Base-by-base conservation (phyloP, 768 basidiomycete genomes). In the Fomitopsis serialis region DNA sequence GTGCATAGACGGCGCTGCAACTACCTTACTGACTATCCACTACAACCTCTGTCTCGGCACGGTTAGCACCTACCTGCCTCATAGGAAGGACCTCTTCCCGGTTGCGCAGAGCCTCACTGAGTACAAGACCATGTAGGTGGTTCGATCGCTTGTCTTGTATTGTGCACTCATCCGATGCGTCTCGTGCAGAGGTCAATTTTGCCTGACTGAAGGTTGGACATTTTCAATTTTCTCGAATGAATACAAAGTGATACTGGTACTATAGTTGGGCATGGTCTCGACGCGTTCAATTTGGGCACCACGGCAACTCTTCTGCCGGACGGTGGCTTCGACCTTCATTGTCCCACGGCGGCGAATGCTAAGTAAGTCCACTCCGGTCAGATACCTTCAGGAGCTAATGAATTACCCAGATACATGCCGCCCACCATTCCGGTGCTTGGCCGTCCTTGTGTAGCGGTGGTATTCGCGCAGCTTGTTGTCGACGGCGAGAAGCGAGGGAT, bases 131-230 rank as follows among this genome's bases (percentile, higher is more conserved):
- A 9, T 37, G 9, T 1, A 24, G 36, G 37, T 22, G 42, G 25
- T 45, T 5, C n/a, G 40, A 40, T 42, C 42, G 50, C 43, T 3
- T 9, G 50, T 43, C 47, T 13, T 44, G 51, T 3, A 53, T 37
- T 29, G 49, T 52, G 55, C 50, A 44, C 15, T 19, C 7, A 3
- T 5, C 36, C 25, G 25, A 32, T 54, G 37, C 29, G 35, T 46
- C 2, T 2, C 27, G 34, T 17, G 15, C 45, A 76, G 74, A 35
- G 76, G 73, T 1, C 74, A 74, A 50, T 78, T 65, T 56, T 70
- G 69, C 47, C 58, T 79, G 40, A 77, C 77, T 0, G 78, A 78
- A n/a, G n/a, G n/a, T n/a, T n/a, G n/a, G n/a, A n/a, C n/a, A n/a
- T n/a, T n/a, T n/a, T n/a, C n/a, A n/a, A n/a, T n/a, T n/a, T n/a